These are phyloP conservation scores for Rhodosporidiobolus odoratus DNA, from an alignment of 768 basidiomycete species.

Conservation along the genomic window DNA sequence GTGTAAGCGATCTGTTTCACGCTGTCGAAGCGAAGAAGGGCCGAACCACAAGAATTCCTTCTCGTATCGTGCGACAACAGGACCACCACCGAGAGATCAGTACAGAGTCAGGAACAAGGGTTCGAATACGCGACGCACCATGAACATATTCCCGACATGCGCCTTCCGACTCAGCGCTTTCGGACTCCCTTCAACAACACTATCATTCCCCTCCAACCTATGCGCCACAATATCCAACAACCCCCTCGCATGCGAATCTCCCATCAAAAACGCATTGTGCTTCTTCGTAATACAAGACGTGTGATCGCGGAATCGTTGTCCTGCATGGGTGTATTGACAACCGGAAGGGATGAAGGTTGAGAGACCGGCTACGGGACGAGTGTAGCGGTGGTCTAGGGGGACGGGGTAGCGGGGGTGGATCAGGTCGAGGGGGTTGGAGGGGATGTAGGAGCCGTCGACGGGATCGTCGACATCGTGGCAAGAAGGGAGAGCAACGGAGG, in stretches of 20 bases:
- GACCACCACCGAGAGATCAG: background rate
- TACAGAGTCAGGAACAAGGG: background rate
- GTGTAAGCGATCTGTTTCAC: background rate
- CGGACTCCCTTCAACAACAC: slow-evolving; percentile 14
- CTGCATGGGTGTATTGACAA: slow-evolving; percentile 12
- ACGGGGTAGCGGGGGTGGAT: slow-evolving; percentile 14
- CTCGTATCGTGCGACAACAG: background rate
- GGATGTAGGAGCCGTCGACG: slow-evolving; percentile 23
- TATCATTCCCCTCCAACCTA: slow-evolving; percentile 15
- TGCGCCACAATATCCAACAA: slow-evolving; percentile 14
- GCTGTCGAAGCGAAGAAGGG: background rate
- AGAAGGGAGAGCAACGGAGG: background rate
- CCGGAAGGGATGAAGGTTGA: slow-evolving; percentile 4
- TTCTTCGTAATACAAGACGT: background rate
- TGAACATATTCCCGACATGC: slow-evolving; percentile 3
- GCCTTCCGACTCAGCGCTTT: slow-evolving; percentile 8
- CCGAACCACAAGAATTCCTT: slow-evolving; percentile 2
- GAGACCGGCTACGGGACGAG: slow-evolving; percentile 17
- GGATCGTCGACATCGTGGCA: background rate
- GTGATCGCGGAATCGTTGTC: slow-evolving; percentile 20
- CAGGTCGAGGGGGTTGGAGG: slow-evolving; percentile 11
- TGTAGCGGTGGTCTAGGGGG: background rate
- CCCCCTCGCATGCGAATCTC: slow-evolving; percentile 19
- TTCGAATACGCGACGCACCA: background rate
- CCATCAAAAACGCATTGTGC: slow-evolving; percentile 12